Evolutionary conservation across 495 filamentous ascomycete species (phyloP).

Genomic region (Trichoderma gamsii): DNA sequence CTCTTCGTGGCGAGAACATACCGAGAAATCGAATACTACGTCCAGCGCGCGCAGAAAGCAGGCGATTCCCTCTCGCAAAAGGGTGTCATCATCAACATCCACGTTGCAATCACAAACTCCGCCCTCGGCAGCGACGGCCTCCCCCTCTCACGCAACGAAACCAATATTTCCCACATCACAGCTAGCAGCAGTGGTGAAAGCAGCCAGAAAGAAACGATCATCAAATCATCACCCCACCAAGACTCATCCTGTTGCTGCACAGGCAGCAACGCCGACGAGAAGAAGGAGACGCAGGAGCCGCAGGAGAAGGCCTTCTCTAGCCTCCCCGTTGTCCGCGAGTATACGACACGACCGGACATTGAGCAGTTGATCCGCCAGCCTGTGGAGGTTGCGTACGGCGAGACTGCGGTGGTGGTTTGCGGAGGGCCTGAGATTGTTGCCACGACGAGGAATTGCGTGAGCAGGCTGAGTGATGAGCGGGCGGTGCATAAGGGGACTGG

Average conservation of each 20-base stretch:
- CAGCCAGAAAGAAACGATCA: not conserved
- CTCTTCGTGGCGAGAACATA: constrained; percentile 67
- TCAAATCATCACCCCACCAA: not conserved
- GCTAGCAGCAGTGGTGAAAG: constrained; percentile 15
- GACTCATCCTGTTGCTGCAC: constrained; percentile 13
- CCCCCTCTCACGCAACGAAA: constrained; percentile 4
- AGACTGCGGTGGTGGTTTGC: constrained; percentile 79
- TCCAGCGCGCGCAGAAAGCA: constrained; percentile 31
- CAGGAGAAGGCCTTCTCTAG: not conserved
- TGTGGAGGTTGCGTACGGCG: constrained; percentile 71
- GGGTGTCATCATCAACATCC: constrained; percentile 39
- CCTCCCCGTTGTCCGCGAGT: constrained; percentile 26
- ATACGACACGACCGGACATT: constrained; percentile 37
- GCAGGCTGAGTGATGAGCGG: constrained; percentile 71
- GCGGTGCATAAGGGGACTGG: constrained; percentile 88
- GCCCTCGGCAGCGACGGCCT: constrained; percentile 17
- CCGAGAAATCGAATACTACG: constrained; percentile 64
- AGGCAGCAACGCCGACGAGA: not conserved
- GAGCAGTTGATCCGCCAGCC: constrained; percentile 38
- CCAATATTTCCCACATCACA: constrained; percentile 11
- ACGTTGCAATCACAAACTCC: constrained; percentile 36
- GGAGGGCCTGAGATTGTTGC: constrained; percentile 63
- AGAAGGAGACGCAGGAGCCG: not conserved
- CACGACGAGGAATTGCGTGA: constrained; percentile 60
- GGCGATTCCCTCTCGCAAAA: constrained; percentile 15